Conservation (phyloP, 129 eudicot genomes). For the Centaurea solstitialis region DNA sequence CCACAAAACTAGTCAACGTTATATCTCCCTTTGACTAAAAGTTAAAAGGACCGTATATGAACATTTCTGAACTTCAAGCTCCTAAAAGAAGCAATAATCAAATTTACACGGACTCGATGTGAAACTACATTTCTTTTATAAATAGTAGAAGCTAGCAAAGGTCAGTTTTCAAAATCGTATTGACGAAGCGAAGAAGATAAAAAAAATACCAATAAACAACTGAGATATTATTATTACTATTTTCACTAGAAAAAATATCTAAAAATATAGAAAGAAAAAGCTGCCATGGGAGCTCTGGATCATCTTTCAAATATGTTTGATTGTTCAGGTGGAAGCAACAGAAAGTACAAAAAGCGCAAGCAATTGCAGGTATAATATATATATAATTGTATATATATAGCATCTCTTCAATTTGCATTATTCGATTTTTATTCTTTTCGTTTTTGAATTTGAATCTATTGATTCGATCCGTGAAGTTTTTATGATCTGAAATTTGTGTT, state of each 20-base stretch:
- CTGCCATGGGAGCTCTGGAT: constrained; percentile 77
- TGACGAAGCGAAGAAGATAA: background rate
- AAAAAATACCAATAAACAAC: background rate
- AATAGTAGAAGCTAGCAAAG: background rate
- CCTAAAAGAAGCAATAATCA: background rate
- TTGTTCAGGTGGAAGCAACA: constrained; percentile 47
- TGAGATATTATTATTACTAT: constrained; percentile 1
- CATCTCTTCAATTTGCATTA: background rate
- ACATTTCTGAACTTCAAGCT: background rate
- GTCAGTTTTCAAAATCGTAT: constrained; percentile 25
- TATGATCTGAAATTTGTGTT: background rate
- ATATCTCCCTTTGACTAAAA: background rate
- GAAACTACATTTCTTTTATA: constrained; percentile 22
- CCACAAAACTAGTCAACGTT: background rate
- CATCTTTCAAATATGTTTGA: constrained; percentile 72
- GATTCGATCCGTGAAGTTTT: background rate
- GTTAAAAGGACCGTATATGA: background rate
- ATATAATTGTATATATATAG: no score
- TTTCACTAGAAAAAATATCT: constrained; percentile 28
- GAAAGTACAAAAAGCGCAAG: constrained; percentile 70
- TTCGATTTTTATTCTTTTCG: background rate
- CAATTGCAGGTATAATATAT: constrained; percentile 70
- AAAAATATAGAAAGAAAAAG: constrained; percentile 12
- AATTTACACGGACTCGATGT: background rate
- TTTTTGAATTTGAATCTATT: background rate